A percentile compares a stretch with the other conserved stretches of the same genome.
These are phyloP conservation scores for Apocynum venetum DNA, from an alignment of 257 asterid genomes.

Conservation along the genomic window DNA sequence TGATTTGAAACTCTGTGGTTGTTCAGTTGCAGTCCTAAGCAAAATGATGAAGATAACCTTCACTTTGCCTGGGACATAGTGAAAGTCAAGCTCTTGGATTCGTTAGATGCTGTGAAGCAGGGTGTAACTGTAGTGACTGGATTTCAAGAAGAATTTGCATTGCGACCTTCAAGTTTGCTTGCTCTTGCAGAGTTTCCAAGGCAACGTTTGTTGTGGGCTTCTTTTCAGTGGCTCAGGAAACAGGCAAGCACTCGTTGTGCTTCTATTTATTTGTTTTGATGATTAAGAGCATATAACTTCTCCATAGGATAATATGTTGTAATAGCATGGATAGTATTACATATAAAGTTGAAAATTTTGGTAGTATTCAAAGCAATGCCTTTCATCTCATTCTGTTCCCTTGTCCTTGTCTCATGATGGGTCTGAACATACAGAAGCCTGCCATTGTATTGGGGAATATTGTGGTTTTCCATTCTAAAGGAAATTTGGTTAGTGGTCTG, in stretches of 20 bases:
- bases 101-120: slow-evolving; percentile 41
- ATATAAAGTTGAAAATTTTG: not conserved
- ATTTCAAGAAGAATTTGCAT: slow-evolving; percentile 37
- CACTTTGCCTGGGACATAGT: slow-evolving; percentile 81
- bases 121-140: slow-evolving; percentile 37
- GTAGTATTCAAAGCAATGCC: not conserved
- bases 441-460: not conserved
- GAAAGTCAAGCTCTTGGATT: slow-evolving; percentile 60
- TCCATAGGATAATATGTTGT: not conserved
- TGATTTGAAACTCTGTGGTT: slow-evolving; percentile 16
- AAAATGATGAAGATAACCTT: slow-evolving; percentile 36
- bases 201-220: slow-evolving; percentile 75
- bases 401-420: not conserved
- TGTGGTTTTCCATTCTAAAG: not conserved
- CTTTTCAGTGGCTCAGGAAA: slow-evolving; percentile 74
- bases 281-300: not conserved
- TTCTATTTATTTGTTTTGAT: not conserved
- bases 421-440: not conserved
- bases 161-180: slow-evolving; percentile 59
- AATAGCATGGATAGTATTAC: no score
- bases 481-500: not conserved
- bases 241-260: slow-evolving; percentile 58
- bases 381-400: not conserved
- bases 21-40: slow-evolving; percentile 38
- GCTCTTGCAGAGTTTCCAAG: slow-evolving; percentile 83